phyloP scores from a whole-genome alignment of 179 eudicot genomes.

The Corrigiola litoralis region DNA sequence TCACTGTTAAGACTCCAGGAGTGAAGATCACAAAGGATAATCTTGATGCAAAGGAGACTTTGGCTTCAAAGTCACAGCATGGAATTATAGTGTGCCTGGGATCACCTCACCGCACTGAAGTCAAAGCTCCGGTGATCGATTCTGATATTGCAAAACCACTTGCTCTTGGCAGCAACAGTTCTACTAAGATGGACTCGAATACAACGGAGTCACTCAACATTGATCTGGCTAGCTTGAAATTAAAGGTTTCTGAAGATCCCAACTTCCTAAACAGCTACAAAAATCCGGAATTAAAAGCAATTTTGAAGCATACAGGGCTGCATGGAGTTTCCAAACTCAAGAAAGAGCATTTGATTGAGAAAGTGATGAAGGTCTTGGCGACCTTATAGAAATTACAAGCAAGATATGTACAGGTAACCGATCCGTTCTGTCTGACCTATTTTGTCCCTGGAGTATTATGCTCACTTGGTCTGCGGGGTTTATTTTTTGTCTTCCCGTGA shows the following conservation, averaged over 20 bases:
- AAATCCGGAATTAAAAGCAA: constrained; percentile 18
- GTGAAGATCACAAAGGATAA: neutral
- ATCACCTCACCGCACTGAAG: neutral
- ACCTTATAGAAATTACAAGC: neutral
- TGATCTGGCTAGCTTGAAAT: constrained; percentile 8
- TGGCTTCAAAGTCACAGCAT: neutral
- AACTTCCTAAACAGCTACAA: constrained; percentile 14
- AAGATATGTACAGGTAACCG: constrained; percentile 15
- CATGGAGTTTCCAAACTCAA: constrained; percentile 19
- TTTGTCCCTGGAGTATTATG: neutral
- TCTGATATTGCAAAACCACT: constrained; percentile 5
- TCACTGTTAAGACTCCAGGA: neutral
- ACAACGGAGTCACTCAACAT: neutral
- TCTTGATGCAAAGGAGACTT: neutral
- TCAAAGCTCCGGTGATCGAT: constrained; percentile 5
- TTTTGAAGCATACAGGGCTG: constrained; percentile 19
- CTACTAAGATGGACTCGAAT: constrained; percentile 1
- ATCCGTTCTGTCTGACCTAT: neutral
- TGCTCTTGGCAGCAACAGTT: constrained; percentile 3
- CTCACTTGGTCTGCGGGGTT: constrained; percentile 14
- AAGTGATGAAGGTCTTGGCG: constrained; percentile 1
- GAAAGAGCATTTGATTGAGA: constrained; percentile 23
- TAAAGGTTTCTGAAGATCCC: constrained; percentile 14
- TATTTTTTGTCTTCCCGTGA: constrained; percentile 5
- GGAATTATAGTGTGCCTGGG: constrained; percentile 1